These are phyloP conservation scores for Acer campestre DNA, from an alignment of 345 rosid genomes.

Conservation along the genomic window DNA sequence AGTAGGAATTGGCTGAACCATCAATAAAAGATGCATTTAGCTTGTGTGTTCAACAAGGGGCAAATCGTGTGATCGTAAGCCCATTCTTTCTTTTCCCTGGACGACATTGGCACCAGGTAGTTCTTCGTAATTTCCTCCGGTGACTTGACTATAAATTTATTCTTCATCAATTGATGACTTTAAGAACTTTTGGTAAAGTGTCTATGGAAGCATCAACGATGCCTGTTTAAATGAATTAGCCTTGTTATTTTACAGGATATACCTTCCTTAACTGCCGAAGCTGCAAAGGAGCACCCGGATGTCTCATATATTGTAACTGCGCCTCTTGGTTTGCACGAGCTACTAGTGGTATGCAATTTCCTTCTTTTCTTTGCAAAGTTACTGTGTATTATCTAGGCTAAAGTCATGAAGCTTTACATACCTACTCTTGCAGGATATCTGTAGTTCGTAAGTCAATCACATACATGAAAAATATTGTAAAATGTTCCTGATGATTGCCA, in stretches of 20 bases:
- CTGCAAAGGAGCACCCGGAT: slow-evolving; percentile 81
- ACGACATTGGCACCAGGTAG: slow-evolving; percentile 91
- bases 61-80: slow-evolving; percentile 75
- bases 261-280: slow-evolving; percentile 85
- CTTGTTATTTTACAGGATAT: slow-evolving; percentile 55
- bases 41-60: slow-evolving; percentile 76
- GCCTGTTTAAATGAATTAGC: slow-evolving; percentile 7
- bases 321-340: slow-evolving; percentile 85
- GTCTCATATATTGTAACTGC: slow-evolving; percentile 74
- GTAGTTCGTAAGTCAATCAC: background rate
- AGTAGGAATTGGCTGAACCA: slow-evolving; percentile 88
- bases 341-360: slow-evolving; percentile 67
- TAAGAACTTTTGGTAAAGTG: background rate
- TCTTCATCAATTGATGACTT: background rate
- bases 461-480: background rate
- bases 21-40: slow-evolving; percentile 79
- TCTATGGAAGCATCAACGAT: background rate
- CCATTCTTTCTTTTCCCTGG: slow-evolving; percentile 96
- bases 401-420: background rate
- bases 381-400: background rate
- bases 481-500: background rate
- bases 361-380: background rate
- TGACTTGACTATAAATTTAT: slow-evolving; percentile 7
- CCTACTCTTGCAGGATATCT: background rate
- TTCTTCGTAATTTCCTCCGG: slow-evolving; percentile 19